Evolutionary conservation across 768 basidiomycete genomes (phyloP).

Genomic region (Agaricus subrufescens): DNA sequence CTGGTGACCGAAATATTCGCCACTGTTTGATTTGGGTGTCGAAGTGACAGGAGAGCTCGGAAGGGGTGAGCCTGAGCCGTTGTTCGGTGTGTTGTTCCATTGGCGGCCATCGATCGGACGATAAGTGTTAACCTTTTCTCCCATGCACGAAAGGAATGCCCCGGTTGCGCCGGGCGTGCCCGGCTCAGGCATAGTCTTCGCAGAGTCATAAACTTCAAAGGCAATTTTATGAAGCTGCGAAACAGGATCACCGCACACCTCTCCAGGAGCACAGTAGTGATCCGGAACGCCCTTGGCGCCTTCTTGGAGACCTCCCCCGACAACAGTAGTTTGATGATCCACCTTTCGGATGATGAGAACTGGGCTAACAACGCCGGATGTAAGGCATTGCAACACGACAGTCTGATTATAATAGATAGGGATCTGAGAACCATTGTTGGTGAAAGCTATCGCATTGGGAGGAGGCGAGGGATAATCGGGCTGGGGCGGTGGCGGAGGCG

Average conservation of each 20-base stretch:
- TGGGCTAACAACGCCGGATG: slow-evolving; percentile 91
- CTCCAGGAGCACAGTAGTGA: slow-evolving; percentile 77
- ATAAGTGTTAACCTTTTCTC: slow-evolving; percentile 90
- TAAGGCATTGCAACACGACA: slow-evolving; percentile 89
- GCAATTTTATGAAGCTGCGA: slow-evolving; percentile 96
- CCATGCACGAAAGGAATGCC: slow-evolving; percentile 87
- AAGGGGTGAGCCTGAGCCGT: slow-evolving; percentile 51
- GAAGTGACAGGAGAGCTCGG: slow-evolving; percentile 70
- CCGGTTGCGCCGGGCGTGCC: slow-evolving; percentile 77
- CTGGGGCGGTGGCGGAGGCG: slow-evolving; percentile 77
- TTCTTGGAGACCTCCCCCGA: slow-evolving; percentile 88
- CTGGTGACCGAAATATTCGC: slow-evolving; percentile 62
- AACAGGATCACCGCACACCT: slow-evolving; percentile 90
- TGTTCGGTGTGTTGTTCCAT: slow-evolving; percentile 53
- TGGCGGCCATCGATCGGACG: slow-evolving; percentile 78
- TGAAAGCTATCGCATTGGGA: slow-evolving; percentile 84
- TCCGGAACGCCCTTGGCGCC: slow-evolving; percentile 82
- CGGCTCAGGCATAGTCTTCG: slow-evolving; percentile 64
- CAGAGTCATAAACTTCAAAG: slow-evolving; percentile 81
- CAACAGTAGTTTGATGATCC: slow-evolving; percentile 83
- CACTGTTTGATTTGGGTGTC: slow-evolving; percentile 45
- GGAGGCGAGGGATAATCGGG: slow-evolving; percentile 91
- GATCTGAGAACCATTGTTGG: slow-evolving; percentile 78
- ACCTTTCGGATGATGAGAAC: slow-evolving; percentile 93
- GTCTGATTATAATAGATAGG: slow-evolving; percentile 97